phyloP scores from a whole-genome alignment of 1,139 yeast genomes.

The Diutina catenulata region DNA sequence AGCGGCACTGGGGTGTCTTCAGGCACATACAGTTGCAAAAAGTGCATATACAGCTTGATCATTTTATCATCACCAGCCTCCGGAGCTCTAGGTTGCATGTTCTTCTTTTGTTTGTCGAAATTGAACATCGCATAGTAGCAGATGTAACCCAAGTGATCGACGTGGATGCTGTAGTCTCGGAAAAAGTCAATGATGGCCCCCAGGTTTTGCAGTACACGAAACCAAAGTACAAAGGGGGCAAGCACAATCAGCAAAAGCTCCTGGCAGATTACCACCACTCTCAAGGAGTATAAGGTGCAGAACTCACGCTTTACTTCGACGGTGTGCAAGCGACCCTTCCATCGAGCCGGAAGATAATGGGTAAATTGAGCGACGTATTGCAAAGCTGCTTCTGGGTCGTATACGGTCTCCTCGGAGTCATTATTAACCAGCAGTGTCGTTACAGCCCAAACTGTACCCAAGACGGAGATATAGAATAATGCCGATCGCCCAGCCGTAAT shows the following conservation, averaged over 20 bases:
- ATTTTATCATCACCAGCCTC: conserved; percentile 57
- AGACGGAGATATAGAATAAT: conserved; percentile 73
- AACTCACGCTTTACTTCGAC: conserved; percentile 76
- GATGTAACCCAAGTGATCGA: conserved; percentile 90
- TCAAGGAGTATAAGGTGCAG: conserved; percentile 63
- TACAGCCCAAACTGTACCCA: conserved; percentile 76
- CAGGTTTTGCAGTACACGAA: conserved; percentile 59
- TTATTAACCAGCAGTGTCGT: conserved; percentile 35
- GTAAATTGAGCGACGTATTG: conserved; percentile 74
- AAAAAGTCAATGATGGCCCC: conserved; percentile 80
- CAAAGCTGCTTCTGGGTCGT: conserved; percentile 84
- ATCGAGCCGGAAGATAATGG: conserved; percentile 75
- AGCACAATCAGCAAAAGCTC: conserved; percentile 73
- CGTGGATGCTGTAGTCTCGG: conserved; percentile 78
- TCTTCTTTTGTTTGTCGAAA: conserved; percentile 48
- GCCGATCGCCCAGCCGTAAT: conserved; percentile 71
- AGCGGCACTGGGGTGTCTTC: conserved; percentile 6
- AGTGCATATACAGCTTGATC: conserved; percentile 83
- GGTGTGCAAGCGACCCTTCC: conserved; percentile 81
- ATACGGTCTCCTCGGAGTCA: conserved; percentile 29
- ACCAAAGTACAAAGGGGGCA: conserved; percentile 84
- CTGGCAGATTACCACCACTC: conserved; percentile 57
- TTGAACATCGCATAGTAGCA: conserved; percentile 92
- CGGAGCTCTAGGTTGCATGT: conserved; percentile 17
- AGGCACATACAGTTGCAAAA: conserved; percentile 66